Conservation (phyloP, 176 grass and related monocot species). For the Triticum aestivum region DNA sequence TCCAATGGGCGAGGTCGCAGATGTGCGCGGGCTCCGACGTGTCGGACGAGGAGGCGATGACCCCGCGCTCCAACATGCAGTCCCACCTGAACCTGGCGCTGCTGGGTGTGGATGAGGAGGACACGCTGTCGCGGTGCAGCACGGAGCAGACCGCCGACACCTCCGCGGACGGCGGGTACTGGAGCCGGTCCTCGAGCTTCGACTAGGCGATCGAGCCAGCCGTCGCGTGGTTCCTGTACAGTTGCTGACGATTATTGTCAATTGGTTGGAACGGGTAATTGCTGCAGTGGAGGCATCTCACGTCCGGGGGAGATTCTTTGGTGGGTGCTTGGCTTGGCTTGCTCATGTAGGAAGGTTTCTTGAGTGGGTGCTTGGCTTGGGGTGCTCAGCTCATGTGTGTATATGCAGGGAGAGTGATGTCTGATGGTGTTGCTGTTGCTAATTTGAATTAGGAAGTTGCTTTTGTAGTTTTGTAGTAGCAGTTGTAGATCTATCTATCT, state of each 20-base stretch:
- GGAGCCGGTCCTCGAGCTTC: conserved; percentile 82
- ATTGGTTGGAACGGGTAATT: conserved; percentile 27
- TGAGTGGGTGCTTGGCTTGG: background rate
- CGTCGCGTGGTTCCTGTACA: conserved; percentile 32
- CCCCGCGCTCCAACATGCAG: conserved; percentile 54
- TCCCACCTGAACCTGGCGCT: conserved; percentile 81
- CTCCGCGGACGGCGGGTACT: conserved; percentile 76
- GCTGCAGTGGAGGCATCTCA: background rate
- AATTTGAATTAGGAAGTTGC: conserved; percentile 8
- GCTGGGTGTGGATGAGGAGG: conserved; percentile 73
- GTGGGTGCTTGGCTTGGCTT: conserved; percentile 8
- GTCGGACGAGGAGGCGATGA: conserved; percentile 45
- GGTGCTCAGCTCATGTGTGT: conserved; percentile 24
- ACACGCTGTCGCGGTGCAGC: conserved; percentile 70
- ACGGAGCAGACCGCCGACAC: conserved; percentile 69
- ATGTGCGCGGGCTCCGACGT: conserved; percentile 37
- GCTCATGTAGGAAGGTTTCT: conserved; percentile 14
- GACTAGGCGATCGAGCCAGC: conserved; percentile 35
- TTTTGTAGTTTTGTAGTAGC: background rate
- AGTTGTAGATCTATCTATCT: conserved; percentile 39
- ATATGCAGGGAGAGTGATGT: background rate
- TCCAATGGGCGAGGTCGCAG: conserved; percentile 53
- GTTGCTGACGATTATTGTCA: conserved; percentile 18
- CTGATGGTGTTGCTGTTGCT: conserved; percentile 10
- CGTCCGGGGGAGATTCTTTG: background rate